Base-by-base conservation (phyloP, 2,329 filamentous ascomycete species). In the Microsporum canis region DNA sequence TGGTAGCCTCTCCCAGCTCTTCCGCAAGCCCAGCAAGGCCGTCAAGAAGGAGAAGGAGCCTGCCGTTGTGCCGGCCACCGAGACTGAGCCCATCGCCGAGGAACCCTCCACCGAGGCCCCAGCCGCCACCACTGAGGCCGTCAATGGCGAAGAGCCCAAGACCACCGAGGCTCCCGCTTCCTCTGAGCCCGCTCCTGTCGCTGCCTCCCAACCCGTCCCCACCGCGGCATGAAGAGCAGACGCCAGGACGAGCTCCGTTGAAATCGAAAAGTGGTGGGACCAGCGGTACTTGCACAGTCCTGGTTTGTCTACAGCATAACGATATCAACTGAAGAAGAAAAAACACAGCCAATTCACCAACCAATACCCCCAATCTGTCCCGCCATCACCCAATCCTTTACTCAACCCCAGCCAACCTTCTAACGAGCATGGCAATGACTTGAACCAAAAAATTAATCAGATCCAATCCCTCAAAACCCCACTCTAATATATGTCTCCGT, bases 21-120 rank as follows among this genome's bases (percentile, higher is more conserved):
- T 79, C 72, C 76, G 77, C 67, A 77, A 76, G 70, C 72, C 75
- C 66, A 79, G 76, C 72, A 77, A 76, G 71, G 75, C 75, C 57
- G 73, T 76, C 62, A 78, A 78, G 66, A 73, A 75, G 68, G 71
- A 77, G 41, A 67, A 69, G 33, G 68, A 73, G 61, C 65, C 71
- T 41, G 66, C 69, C 45, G 62, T 72, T 61, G 68, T 68, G 29
- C 60, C 64, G 38, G 60, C 66, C 33, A 70, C 71, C 56, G 63
- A 65, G 59, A n/a, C 59, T 33, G 49, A 53, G 34, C 61, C 71
- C 51, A 65, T 64, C 58, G 60, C 64, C 36, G 65, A 66, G 60
- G 65, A 68, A 62, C 72, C 74, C 68, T 60, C 68, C 5, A 58
- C 61, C 12, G 66, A 68, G 62, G 59, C 61, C 45, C 58, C 61